Evolutionary conservation across 768 basidiomycete species (phyloP), one percentile per base, ranked within the genome.

Genomic region (Strobilomyces echinocephalus): DNA sequence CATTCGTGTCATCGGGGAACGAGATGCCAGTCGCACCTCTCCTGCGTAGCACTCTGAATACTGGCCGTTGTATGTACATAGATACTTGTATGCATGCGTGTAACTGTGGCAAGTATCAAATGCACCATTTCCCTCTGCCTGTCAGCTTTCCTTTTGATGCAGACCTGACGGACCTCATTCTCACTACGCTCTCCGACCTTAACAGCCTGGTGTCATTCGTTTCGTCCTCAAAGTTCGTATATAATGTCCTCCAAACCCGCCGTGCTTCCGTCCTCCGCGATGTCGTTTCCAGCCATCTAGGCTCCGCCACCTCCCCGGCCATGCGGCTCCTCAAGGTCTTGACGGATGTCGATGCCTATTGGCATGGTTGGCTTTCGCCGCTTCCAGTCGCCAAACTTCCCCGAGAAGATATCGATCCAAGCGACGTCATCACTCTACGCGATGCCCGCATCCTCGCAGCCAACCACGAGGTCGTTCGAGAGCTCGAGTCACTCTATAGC

Each of bases 301-400:
- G 60, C 34, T 38, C 50, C 6, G 38, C 44, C 11, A 30, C 33
- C 3, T 34, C 52, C 11, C 30, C 50, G 5, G 60, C 60, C 31
- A 40, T 61, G 48, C 53, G 60, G 30, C 56, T 61, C 34, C 36
- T 61, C 56, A 61, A 58, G 33, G 41, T 61, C 38, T 47, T 52
- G 53, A 42, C 40, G 8, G 30, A 54, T 40, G 38, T 58, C 41
- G 43, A 61, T 34, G 41, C 50, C 7, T 58, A 61, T 40, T 61
- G 59, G 59, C 39, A 46, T 52, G 55, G 59, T 18, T 61, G 52
- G 57, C 47, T 60, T 16, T n/a, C 57, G 0, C 60, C 59, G 9
- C 18, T 61, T 0, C 34, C 56, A 12, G 52, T 46, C 1, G 9
- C 21, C 47, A 52, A 47, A 14, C 60, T 61, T 15, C 60, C 60